A percentile compares a stretch with the other conserved stretches of the same genome.
Conservation (phyloP, 2,329 filamentous ascomycete genomes). For the Alternaria conjuncta region DNA sequence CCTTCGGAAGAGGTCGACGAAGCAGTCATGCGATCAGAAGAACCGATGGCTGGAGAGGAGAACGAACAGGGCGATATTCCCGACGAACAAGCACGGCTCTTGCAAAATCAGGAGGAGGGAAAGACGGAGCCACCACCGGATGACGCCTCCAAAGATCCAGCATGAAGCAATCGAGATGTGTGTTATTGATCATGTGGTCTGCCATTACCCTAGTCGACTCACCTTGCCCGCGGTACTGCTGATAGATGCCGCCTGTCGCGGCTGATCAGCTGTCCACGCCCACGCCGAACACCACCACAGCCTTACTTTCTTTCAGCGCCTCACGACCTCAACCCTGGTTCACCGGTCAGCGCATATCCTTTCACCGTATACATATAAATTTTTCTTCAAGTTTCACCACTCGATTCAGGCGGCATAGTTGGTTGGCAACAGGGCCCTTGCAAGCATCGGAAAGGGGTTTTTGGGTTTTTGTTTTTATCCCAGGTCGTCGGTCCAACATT, state of each 20-base stretch:
- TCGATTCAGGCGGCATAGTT: background rate
- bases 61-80: constrained; percentile 20
- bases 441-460: background rate
- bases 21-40: constrained; percentile 26
- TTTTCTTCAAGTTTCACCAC: background rate
- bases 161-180: background rate
- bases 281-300: background rate
- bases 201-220: background rate
- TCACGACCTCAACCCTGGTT: background rate
- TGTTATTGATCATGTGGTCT: background rate
- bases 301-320: background rate
- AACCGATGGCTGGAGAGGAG: constrained; percentile 26
- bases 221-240: background rate
- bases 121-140: constrained; percentile 11
- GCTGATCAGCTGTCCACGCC: too few species aligned
- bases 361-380: background rate
- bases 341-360: background rate
- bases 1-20: constrained; percentile 25
- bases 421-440: background rate
- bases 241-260: background rate
- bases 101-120: constrained; percentile 17
- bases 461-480: background rate
- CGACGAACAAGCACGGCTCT: constrained; percentile 31
- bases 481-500: background rate
- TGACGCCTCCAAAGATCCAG: background rate